Base-by-base conservation (phyloP, 805 yeast species). In the Wickerhamomyces hampshirensis region DNA sequence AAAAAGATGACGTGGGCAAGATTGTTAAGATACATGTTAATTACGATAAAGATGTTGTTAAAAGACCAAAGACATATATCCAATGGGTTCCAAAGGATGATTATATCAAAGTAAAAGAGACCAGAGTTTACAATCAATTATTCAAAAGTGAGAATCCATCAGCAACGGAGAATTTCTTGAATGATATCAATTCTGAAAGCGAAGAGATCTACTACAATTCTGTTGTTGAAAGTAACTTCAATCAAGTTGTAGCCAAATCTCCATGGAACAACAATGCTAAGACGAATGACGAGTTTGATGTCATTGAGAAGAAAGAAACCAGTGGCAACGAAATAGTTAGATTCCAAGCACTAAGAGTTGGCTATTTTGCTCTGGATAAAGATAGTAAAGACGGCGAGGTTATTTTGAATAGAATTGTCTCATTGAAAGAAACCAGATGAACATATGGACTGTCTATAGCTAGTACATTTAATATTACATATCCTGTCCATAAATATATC, bases 311-410 rank as follows among this genome's bases (percentile, higher is more conserved):
- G 42, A 62, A 63, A 27, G 71, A 71, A 23, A 64, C 70, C 44
- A 62, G 71, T 15, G 73, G 77, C 4, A 75, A 78, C 31, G 95
- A 89, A 60, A 75, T 89, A n/a, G 87, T 85, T 23, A 77, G 98
- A 63, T 93, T 93, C 87, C 98, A 93, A 68, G 98, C 96, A 21
- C 75, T 93, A 62, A 79, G 98, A 66, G 91, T 86, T 31, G 98
- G 98, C 21, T 93, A 93, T 63, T 93, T 88, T 75, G 80, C 96
- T 55, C 60, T 87, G 59, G 98, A 93, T 59, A 75, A 73, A 49
- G 97, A 91, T 46, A 65, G 85, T 38, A 64, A 70, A 8, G 70
- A 65, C 14, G 80, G 75, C 19, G 69, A 66, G 40, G 64, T 89
- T 45, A 72, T 93, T 23, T 68, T 93, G 58, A 93, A 93, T 66